A percentile compares a stretch with the other conserved stretches of the same genome.
phyloP scores from a whole-genome alignment of 2,329 filamentous ascomycete species.

The Cladosporium sp. region DNA sequence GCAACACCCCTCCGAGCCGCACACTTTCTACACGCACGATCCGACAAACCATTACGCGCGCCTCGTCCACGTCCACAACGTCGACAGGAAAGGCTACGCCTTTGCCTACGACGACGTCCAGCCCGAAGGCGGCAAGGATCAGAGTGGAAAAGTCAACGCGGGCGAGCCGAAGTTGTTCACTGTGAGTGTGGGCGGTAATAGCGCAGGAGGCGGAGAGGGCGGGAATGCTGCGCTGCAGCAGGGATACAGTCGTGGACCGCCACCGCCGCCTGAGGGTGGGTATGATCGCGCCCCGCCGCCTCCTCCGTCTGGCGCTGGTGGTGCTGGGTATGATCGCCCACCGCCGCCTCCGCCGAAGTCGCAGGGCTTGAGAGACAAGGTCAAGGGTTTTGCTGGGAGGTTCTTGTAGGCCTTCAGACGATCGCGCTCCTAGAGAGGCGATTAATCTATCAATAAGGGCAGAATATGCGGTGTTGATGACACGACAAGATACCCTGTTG shows the following conservation, averaged over 20 bases:
- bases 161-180: slow-evolving; percentile 44
- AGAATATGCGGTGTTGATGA: not conserved
- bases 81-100: slow-evolving; percentile 60
- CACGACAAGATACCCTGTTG: too few species aligned
- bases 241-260: slow-evolving; percentile 2
- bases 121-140: slow-evolving; percentile 53
- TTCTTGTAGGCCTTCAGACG: too few species aligned
- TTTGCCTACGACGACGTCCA: slow-evolving; percentile 68
- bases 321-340: slow-evolving; percentile 13
- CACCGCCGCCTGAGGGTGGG: slow-evolving; percentile 2
- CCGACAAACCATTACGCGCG: slow-evolving; percentile 56
- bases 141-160: slow-evolving; percentile 49
- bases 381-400: slow-evolving; percentile 18
- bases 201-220: slow-evolving; percentile 15
- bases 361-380: slow-evolving; percentile 16
- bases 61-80: slow-evolving; percentile 57
- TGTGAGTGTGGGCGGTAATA: slow-evolving; percentile 44
- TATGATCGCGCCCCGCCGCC: slow-evolving; percentile 8
- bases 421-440: too few species aligned
- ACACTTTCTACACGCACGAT: slow-evolving; percentile 31
- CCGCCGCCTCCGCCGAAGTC: slow-evolving; percentile 16
- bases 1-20: slow-evolving; percentile 34
- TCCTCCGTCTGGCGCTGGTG: not conserved
- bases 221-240: slow-evolving; percentile 2
- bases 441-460: not conserved